Percentiles rank a stretch among this genome's conserved stretches.
Conservation (phyloP, 495 filamentous ascomycete species). For the Bombardia bombarda region DNA sequence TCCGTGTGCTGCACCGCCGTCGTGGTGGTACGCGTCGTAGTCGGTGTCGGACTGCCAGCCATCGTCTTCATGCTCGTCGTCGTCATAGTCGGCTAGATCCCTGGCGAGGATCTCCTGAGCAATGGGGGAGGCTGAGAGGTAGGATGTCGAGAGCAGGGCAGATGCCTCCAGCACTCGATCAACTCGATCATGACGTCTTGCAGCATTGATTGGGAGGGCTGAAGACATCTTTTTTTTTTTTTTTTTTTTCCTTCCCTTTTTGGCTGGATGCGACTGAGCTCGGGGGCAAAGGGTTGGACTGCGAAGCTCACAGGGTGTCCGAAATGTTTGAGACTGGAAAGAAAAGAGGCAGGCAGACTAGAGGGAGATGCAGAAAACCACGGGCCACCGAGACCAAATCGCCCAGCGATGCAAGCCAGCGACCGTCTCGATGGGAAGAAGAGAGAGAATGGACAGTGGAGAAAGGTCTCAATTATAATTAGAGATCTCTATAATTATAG, state of each 20-base stretch:
- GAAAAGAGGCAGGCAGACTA: no score
- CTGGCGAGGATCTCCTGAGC: constrained; percentile 61
- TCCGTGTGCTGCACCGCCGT: constrained; percentile 1
- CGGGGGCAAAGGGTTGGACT: no score
- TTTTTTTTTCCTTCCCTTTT: no score
- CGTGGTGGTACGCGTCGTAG: constrained; percentile 25
- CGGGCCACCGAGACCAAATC: background rate
- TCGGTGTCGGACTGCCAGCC: background rate
- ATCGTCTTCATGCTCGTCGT: constrained; percentile 17
- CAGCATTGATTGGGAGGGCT: background rate
- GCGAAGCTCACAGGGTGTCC: no score
- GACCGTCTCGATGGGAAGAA: no score
- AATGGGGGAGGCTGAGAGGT: constrained; percentile 36
- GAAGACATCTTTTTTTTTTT: no score
- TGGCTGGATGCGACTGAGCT: no score
- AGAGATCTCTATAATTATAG: no score
- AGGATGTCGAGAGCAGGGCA: constrained; percentile 24
- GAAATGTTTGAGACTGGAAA: background rate
- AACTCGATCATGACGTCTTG: constrained; percentile 1
- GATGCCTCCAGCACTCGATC: constrained; percentile 1
- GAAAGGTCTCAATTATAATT: no score
- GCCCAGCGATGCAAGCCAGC: no score
- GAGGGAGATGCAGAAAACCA: background rate
- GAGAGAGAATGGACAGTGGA: no score
- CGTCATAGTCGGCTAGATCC: constrained; percentile 48